These are phyloP conservation scores for Gastrolobium bilobum DNA, from an alignment of 306 rosid genomes.

Conservation along the genomic window DNA sequence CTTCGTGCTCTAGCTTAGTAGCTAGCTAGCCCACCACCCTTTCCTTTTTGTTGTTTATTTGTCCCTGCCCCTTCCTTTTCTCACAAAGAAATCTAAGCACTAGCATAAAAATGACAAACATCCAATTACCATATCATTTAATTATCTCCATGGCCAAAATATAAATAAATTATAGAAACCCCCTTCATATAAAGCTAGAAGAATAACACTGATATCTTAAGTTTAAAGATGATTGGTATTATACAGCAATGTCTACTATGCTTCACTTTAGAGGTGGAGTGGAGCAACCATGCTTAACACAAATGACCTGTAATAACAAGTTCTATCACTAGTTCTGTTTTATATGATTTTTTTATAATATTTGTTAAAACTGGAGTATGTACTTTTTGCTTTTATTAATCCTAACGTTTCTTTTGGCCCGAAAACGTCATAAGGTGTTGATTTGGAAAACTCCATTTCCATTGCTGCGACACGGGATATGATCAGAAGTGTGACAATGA, in stretches of 20 bases:
- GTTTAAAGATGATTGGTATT: no score
- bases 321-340: no score
- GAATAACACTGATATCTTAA: background rate
- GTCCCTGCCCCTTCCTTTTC: conserved; percentile 43
- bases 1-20: background rate
- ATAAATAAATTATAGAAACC: background rate
- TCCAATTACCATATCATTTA: conserved; percentile 27
- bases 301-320: no score
- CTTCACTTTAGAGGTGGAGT: no score
- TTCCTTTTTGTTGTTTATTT: conserved; percentile 47
- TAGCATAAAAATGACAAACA: conserved; percentile 39
- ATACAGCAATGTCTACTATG: no score
- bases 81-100: conserved; percentile 27
- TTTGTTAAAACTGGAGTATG: background rate
- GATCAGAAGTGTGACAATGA: no score
- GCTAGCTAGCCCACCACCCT: conserved; percentile 48
- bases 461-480: background rate
- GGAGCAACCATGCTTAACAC: no score
- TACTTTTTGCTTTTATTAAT: background rate
- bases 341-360: no score
- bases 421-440: background rate
- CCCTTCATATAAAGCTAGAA: background rate
- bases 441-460: background rate
- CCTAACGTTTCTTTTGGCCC: background rate
- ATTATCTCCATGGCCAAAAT: background rate